A percentile compares a stretch with the other conserved stretches of the same genome.
Conservation (phyloP, 1,284 basidiomycete genomes). For the Mycena sp. region DNA sequence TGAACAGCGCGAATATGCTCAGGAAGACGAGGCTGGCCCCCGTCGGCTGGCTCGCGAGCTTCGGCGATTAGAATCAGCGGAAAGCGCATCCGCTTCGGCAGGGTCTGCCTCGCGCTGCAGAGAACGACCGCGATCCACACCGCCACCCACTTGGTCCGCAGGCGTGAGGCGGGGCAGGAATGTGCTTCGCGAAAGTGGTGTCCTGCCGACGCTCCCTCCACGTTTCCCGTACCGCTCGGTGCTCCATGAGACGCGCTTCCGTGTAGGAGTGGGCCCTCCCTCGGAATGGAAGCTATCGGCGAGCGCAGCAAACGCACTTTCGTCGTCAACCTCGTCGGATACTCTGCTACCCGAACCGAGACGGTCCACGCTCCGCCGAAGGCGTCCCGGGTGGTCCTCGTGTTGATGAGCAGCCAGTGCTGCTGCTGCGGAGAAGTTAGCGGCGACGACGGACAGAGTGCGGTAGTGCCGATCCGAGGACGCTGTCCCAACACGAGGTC, state of each 20-base stretch:
- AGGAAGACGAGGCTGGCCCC: conserved; percentile 78
- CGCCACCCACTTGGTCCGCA: conserved; percentile 38
- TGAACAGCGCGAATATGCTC: conserved; percentile 73
- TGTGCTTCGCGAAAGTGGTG: conserved; percentile 33
- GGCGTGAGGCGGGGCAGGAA: conserved; percentile 39
- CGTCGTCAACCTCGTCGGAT: conserved; percentile 61
- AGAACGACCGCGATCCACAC: conserved; percentile 54
- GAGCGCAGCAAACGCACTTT: conserved; percentile 61
- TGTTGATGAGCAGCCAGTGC: conserved; percentile 72
- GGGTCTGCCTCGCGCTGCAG: conserved; percentile 46
- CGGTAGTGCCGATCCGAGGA: conserved; percentile 69
- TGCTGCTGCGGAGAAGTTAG: conserved; percentile 73
- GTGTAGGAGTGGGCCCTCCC: conserved; percentile 51
- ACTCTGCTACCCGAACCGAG: conserved; percentile 44
- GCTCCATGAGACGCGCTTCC: conserved; percentile 74
- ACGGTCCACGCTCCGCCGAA: conserved; percentile 36
- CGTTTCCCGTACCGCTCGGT: conserved; percentile 60
- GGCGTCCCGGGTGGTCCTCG: conserved; percentile 34
- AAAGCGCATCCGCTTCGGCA: conserved; percentile 39
- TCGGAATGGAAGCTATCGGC: conserved; percentile 81
- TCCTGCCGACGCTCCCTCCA: conserved; percentile 53
- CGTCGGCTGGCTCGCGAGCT: conserved; percentile 69
- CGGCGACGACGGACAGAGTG: conserved; percentile 70
- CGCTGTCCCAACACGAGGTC: conserved; percentile 56
- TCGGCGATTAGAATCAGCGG: conserved; percentile 42